Evolutionary conservation across 306 rosid species (phyloP).

Genomic region (Citrullus mucosospermus): DNA sequence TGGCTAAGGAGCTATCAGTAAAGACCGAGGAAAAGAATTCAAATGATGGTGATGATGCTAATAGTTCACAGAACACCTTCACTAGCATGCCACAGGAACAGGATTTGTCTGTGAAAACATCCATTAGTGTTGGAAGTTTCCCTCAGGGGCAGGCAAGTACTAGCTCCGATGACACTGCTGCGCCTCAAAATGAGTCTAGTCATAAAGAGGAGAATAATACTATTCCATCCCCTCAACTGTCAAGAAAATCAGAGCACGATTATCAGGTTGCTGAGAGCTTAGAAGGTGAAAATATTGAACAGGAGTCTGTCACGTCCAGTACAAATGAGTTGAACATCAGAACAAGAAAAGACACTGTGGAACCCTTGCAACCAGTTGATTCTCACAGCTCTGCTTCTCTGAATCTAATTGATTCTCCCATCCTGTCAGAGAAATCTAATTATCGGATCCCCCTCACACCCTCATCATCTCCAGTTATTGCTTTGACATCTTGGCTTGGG

Average conservation of each 20-base stretch:
- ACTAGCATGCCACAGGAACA: slow-evolving; percentile 80
- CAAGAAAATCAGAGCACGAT: slow-evolving; percentile 29
- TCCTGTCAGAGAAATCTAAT: slow-evolving; percentile 70
- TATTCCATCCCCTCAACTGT: slow-evolving; percentile 25
- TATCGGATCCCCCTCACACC: slow-evolving; percentile 39
- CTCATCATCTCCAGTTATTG: slow-evolving; percentile 52
- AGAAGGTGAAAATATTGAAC: slow-evolving; percentile 60
- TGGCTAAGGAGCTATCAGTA: slow-evolving; percentile 84
- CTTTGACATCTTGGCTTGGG: slow-evolving; percentile 87
- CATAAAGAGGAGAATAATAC: slow-evolving; percentile 32
- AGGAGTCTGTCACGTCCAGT: slow-evolving; percentile 54
- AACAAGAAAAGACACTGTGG: slow-evolving; percentile 31
- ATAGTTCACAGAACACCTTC: slow-evolving; percentile 85
- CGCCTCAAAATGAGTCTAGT: slow-evolving; percentile 26
- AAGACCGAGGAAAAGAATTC: slow-evolving; percentile 63
- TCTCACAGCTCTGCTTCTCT: slow-evolving; percentile 67
- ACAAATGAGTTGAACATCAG: slow-evolving; percentile 48
- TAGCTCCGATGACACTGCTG: slow-evolving; percentile 70
- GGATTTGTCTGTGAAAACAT: slow-evolving; percentile 71
- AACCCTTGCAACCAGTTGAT: slow-evolving; percentile 35
- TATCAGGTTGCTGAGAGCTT: slow-evolving; percentile 44
- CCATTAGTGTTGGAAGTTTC: slow-evolving; percentile 91
- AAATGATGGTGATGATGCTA: slow-evolving; percentile 68
- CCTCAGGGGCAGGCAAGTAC: slow-evolving; percentile 80
- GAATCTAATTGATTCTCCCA: slow-evolving; percentile 59